Base-by-base conservation (phyloP, 768 basidiomycete genomes). In the Lactarius sanguifluus region DNA sequence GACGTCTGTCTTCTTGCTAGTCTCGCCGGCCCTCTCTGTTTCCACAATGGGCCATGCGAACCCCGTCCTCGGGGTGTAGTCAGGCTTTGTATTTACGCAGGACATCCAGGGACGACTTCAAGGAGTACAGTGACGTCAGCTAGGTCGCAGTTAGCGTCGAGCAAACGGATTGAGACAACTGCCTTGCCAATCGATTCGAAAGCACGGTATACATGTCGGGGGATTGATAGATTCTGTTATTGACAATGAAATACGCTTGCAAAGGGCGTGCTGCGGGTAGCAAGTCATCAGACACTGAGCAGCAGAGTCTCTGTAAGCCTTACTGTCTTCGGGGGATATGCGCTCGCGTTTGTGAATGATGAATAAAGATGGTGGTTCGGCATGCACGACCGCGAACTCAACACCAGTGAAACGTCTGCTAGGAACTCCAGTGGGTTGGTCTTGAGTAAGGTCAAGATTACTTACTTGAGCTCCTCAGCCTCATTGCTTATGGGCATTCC, bases 331-430 rank as follows among this genome's bases (percentile, higher is more conserved):
- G 2, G 91, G 91, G 7, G 91, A 92, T 60, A 91, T 70, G 41
- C 94, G 83, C 68, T 94, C 89, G 67, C 92, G 85, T 76, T 95
- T 96, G 75, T 96, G 94, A 50, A 96, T 90, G 69, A 96, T 83
- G 76, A 95, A 96, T 64, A 94, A 81, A 38, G 86, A 82, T 1
- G 94, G 94, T 10, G 92, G 87, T 61, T 87, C 80, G 2, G 90
- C 83, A 72, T 93, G 90, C 3, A 90, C 91, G 61, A 96, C 81
- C 15, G 90, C 89, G 70, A 95, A 96, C 75, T 96, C 93, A 62
- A 92, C 80, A 47, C 94, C 94, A 47, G 85, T 89, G 76, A 96
- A 94, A 23, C 91, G 90, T 78, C 92, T 94, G 71, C 50, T 62
- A 30, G 3, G 34, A 50, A 58, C 50, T 50, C 47, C 36, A 57